Base-by-base conservation (phyloP, 106 monocot species). In the Dendrobium nobile region DNA sequence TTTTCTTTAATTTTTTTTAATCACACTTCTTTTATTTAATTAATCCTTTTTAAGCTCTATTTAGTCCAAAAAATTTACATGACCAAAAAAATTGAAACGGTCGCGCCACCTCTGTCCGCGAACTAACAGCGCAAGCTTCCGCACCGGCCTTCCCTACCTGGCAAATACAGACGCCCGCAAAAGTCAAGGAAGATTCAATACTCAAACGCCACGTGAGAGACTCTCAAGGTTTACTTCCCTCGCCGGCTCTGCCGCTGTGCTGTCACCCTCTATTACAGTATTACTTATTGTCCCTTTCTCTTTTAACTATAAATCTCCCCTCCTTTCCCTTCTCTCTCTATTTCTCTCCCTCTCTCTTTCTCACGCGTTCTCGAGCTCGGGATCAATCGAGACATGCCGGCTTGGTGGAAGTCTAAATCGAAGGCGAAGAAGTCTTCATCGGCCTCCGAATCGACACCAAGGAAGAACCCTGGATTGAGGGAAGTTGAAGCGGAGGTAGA, bases 371-470 rank as follows among this genome's bases (percentile, higher is more conserved):
- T 27, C 76, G 67, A 40, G 5, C 7, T 47, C 45, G 75, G 37
- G 45, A 22, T 15, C 22, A 45, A 75, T 43, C 22, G 22, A 37
- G 45, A 76, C 47, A 93, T 93, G 93, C 89, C 91, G 37, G 72
- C 82, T 5, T 91, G 94, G 94, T 94, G 91, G 91, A 82, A 84
- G 74, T 80, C 81, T 16, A 85, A 81, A 27, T 41, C 84, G 47
- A 79, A 82, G 15, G 2, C 77, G 40, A 67, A 83, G 43, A 54
- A 78, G 2, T 5, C 77, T 31, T 74, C 74, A n/a, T 15, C 74
- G 44, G 47, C 48, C 3, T 48, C 22, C n/a, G 72, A 76, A 0
- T 48, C 43, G 5, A 75, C 47, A 0, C 27, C 47, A 27, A 24
- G 47, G 76, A 76, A 76, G 26, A 18, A 44, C 20, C 74, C 74